Evolutionary conservation across 1,139 yeast species (phyloP).

Genomic region (Eremothecium coryli): DNA sequence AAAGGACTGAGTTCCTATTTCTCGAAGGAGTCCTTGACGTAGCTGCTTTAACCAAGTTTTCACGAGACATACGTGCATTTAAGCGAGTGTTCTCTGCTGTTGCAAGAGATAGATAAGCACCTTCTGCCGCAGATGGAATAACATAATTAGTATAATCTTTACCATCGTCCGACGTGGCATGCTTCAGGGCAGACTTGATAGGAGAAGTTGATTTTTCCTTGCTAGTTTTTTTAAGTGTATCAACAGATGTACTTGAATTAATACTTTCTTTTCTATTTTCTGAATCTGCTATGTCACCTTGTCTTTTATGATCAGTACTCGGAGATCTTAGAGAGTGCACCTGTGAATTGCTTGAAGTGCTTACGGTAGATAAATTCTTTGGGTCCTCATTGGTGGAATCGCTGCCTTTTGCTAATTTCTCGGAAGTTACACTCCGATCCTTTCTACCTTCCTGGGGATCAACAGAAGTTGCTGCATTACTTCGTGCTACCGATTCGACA

Average conservation of each 20-base stretch:
- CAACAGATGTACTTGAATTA: too few relatives aligned
- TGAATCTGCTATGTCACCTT: too few relatives aligned
- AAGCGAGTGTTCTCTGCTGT: slow-evolving; percentile 72
- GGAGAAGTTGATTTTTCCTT: slow-evolving; percentile 30
- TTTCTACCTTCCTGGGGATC: slow-evolving; percentile 1
- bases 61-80: slow-evolving; percentile 49
- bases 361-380: too few relatives aligned
- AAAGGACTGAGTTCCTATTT: background rate
- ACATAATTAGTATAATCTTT: slow-evolving; percentile 2
- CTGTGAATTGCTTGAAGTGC: slow-evolving; percentile 5
- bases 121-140: slow-evolving; percentile 40
- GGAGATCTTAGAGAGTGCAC: background rate
- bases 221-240: slow-evolving; percentile 1
- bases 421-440: background rate
- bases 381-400: too few relatives aligned
- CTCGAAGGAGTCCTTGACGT: background rate
- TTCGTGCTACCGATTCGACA: background rate
- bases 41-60: too few relatives aligned
- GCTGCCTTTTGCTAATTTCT: too few relatives aligned
- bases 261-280: too few relatives aligned
- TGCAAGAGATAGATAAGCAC: slow-evolving; percentile 56
- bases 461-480: background rate
- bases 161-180: slow-evolving; percentile 20
- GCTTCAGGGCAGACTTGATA: slow-evolving; percentile 61
- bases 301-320: background rate